Percentiles rank a stretch among this genome's conserved stretches.
Conservation (phyloP, 495 filamentous ascomycete genomes). For the Xylaria grammica region DNA sequence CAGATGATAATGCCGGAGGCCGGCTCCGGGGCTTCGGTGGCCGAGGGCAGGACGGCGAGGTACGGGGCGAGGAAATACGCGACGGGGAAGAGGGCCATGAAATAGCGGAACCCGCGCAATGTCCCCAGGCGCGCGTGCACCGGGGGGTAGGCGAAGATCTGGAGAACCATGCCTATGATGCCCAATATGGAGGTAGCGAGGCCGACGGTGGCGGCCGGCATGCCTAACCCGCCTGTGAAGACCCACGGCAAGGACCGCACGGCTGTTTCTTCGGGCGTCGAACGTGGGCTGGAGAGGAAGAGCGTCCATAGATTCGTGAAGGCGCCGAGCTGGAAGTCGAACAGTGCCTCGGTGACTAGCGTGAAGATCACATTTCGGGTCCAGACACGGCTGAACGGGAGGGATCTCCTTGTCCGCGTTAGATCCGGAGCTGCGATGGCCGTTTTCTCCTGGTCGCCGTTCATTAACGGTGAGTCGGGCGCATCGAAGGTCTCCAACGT, state of each 20-base stretch:
- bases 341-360: conserved; percentile 68
- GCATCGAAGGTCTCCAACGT: conserved; percentile 29
- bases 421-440: conserved; percentile 4
- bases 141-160: conserved; percentile 76
- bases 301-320: conserved; percentile 85
- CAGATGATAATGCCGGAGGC: conserved; percentile 72
- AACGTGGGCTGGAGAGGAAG: conserved; percentile 80
- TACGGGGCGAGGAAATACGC: conserved; percentile 76
- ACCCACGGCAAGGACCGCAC: conserved; percentile 59
- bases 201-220: conserved; percentile 75
- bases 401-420: conserved; percentile 36
- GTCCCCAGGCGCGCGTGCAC: conserved; percentile 72
- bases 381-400: conserved; percentile 78
- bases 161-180: conserved; percentile 75
- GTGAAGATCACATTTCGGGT: conserved; percentile 75
- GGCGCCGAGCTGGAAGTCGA: conserved; percentile 78
- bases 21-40: conserved; percentile 60
- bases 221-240: conserved; percentile 81
- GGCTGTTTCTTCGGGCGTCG: conserved; percentile 48
- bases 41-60: conserved; percentile 70
- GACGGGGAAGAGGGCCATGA: conserved; percentile 73
- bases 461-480: conserved; percentile 20
- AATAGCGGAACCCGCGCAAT: conserved; percentile 68
- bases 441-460: conserved; percentile 19
- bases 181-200: conserved; percentile 80